Evolutionary conservation across 2,329 filamentous ascomycete species (phyloP).

Genomic region (Aureobasidium sp.): DNA sequence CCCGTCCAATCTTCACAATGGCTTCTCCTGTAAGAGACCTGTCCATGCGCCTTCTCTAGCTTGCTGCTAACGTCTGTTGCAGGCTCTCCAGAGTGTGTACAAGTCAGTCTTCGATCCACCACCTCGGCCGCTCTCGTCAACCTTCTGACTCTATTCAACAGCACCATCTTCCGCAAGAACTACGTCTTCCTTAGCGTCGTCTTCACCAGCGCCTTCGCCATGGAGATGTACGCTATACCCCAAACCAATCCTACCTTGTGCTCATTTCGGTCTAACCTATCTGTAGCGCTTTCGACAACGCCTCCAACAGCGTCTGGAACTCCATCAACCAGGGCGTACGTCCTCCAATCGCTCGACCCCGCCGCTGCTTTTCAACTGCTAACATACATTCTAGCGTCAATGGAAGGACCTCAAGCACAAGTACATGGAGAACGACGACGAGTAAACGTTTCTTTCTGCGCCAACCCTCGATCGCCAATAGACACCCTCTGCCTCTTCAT

Average conservation of each 20-base stretch:
- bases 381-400: constrained; percentile 67
- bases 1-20: constrained; percentile 40
- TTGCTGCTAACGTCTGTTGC: constrained; percentile 9
- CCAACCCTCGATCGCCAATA: neutral
- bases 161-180: constrained; percentile 80
- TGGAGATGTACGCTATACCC: constrained; percentile 70
- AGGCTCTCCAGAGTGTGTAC: constrained; percentile 46
- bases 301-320: constrained; percentile 85
- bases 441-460: constrained; percentile 11
- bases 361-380: constrained; percentile 17
- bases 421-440: constrained; percentile 61
- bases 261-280: neutral
- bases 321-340: constrained; percentile 83
- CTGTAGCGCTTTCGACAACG: constrained; percentile 70
- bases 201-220: constrained; percentile 80
- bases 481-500: constrained; percentile 1
- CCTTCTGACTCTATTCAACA: constrained; percentile 37
- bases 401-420: constrained; percentile 98
- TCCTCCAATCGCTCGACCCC: constrained; percentile 24
- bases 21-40: constrained; percentile 26
- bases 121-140: neutral
- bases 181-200: constrained; percentile 78
- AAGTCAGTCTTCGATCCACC: constrained; percentile 33
- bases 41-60: neutral
- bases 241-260: neutral